Conservation (phyloP, 2,329 filamentous ascomycete genomes). For the Fusarium sterilihyphosum region DNA sequence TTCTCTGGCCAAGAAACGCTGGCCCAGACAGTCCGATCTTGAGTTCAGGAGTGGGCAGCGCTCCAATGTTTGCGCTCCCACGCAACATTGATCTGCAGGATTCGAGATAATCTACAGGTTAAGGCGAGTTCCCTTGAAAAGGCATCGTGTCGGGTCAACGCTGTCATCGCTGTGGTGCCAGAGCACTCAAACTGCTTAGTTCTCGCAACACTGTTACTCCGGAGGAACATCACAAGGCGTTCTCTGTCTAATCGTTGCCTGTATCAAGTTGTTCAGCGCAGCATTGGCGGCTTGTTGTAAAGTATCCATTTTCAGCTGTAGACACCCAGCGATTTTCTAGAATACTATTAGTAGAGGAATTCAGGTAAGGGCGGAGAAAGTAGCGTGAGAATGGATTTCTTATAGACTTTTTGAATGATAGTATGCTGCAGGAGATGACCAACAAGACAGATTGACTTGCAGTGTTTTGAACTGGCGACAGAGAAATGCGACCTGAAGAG, state of each 20-base stretch:
- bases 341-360: not conserved
- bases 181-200: not conserved
- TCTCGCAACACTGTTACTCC: not conserved
- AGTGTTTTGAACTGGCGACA: not conserved
- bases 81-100: fast-evolving
- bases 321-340: too few relatives aligned
- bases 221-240: fast-evolving
- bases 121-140: fast-evolving
- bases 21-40: not conserved
- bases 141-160: fast-evolving
- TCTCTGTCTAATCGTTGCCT: not conserved
- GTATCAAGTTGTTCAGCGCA: not conserved
- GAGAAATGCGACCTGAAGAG: not conserved
- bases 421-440: fast-evolving
- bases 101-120: too few relatives aligned
- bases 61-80: fast-evolving
- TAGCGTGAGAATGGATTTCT: not conserved
- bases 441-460: not conserved
- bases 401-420: too few relatives aligned
- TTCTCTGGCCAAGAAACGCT: not conserved
- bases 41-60: not conserved
- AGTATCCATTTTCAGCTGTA: fast-evolving
- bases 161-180: fast-evolving
- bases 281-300: fast-evolving
- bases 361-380: fast-evolving